Evolutionary conservation across 495 filamentous ascomycete species (phyloP).

Genomic region (Aspergillus incahuasiensis): DNA sequence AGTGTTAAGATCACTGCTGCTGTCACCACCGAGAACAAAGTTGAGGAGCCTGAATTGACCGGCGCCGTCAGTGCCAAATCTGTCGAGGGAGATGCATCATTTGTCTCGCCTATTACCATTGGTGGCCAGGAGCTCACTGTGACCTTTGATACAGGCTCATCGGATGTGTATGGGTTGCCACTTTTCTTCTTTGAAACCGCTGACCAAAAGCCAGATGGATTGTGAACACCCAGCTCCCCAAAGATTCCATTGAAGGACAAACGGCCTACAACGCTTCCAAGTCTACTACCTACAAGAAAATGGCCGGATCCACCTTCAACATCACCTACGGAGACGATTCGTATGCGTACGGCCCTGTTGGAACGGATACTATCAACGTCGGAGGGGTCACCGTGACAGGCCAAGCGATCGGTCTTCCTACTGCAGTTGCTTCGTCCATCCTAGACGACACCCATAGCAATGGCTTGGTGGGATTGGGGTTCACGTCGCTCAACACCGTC

Average conservation of each 20-base stretch:
- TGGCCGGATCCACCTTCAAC: constrained; percentile 51
- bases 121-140: constrained; percentile 70
- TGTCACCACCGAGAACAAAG: constrained; percentile 16
- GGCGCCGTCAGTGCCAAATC: constrained; percentile 60
- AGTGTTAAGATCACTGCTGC: constrained; percentile 21
- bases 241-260: constrained; percentile 44
- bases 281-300: constrained; percentile 49
- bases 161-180: constrained; percentile 60
- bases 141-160: constrained; percentile 80
- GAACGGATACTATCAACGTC: constrained; percentile 67
- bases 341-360: constrained; percentile 60
- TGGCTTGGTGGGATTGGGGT: constrained; percentile 76
- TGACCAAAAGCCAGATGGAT: constrained; percentile 58
- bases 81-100: constrained; percentile 60
- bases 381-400: constrained; percentile 62
- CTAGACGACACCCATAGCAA: constrained; percentile 55
- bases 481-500: constrained; percentile 70
- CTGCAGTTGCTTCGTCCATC: constrained; percentile 58
- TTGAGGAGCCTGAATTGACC: constrained; percentile 28
- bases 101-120: constrained; percentile 65
- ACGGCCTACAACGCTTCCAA: constrained; percentile 57
- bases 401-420: constrained; percentile 71
- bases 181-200: background rate
- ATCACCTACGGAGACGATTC: constrained; percentile 75
- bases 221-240: constrained; percentile 61